Percentiles rank a stretch among this genome's conserved stretches.
Evolutionary conservation across 2,329 filamentous ascomycete genomes (phyloP).

Genomic region (Aspergillus carbonarius): DNA sequence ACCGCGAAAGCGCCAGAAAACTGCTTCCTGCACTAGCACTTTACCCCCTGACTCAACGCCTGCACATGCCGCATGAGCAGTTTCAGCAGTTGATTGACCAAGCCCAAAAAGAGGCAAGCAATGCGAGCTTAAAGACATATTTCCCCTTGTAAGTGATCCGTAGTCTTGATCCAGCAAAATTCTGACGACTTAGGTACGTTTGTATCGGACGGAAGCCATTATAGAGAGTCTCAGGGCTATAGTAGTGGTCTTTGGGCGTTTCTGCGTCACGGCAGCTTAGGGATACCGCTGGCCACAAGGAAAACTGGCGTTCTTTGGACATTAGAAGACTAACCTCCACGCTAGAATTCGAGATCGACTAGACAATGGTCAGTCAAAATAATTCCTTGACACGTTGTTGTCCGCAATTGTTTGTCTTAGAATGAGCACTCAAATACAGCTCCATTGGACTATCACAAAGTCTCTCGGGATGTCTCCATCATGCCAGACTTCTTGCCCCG

Average conservation of each 20-base stretch:
- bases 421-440: background rate
- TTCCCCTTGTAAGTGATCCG: slow-evolving; percentile 44
- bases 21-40: slow-evolving; percentile 43
- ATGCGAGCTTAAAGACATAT: slow-evolving; percentile 43
- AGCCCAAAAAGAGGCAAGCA: slow-evolving; percentile 40
- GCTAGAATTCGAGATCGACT: background rate
- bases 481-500: background rate
- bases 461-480: background rate
- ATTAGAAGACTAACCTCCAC: background rate
- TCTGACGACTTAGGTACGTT: slow-evolving; percentile 39
- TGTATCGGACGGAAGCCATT: slow-evolving; percentile 43
- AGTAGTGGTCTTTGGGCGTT: background rate
- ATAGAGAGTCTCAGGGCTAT: background rate
- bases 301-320: background rate
- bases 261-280: background rate
- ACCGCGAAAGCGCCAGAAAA: slow-evolving; percentile 37
- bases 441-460: background rate
- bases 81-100: slow-evolving; percentile 38
- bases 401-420: background rate
- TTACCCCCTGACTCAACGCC: slow-evolving; percentile 45
- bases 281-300: background rate
- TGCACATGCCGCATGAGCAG: slow-evolving; percentile 41
- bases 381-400: background rate
- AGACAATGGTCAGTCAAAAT: slow-evolving; percentile 4
- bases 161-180: background rate